Evolutionary conservation across 2,329 filamentous ascomycete genomes (phyloP).

Genomic region (Polychaeton citri): DNA sequence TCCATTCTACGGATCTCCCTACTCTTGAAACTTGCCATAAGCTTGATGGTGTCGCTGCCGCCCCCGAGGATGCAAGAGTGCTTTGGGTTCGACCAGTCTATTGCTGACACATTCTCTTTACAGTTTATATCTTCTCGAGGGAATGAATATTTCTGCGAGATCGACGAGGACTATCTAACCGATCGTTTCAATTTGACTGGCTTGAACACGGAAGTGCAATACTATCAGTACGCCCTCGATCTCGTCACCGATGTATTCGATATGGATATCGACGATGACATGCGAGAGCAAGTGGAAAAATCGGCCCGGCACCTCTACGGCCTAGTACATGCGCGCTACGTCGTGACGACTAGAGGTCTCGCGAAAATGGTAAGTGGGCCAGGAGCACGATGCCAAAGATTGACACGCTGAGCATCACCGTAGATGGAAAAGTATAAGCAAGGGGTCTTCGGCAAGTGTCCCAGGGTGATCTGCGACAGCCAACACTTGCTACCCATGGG

Average conservation of each 20-base stretch:
- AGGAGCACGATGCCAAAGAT: too few species aligned
- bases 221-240: conserved; percentile 97
- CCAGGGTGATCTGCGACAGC: conserved; percentile 84
- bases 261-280: conserved; percentile 95
- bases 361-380: conserved; percentile 91
- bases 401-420: too few species aligned
- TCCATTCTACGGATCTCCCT: too few species aligned
- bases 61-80: too few species aligned
- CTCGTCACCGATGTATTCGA: conserved; percentile 97
- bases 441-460: conserved; percentile 94
- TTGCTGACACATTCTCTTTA: too few species aligned
- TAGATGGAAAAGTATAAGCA: conserved; percentile 99
- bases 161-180: conserved; percentile 96
- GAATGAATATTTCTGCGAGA: conserved; percentile 99
- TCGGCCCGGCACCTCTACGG: conserved; percentile 92
- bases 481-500: conserved; percentile 93
- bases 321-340: conserved; percentile 88
- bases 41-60: too few species aligned
- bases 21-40: too few species aligned
- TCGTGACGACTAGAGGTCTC: conserved; percentile 86
- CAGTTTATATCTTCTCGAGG: conserved; percentile 96
- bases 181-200: conserved; percentile 97
- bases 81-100: too few species aligned
- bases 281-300: conserved; percentile 96
- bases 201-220: conserved; percentile 91